These are phyloP conservation scores for Hymenotorrendiella dingleyae DNA, from an alignment of 2,329 filamentous ascomycete genomes.

Conservation along the genomic window DNA sequence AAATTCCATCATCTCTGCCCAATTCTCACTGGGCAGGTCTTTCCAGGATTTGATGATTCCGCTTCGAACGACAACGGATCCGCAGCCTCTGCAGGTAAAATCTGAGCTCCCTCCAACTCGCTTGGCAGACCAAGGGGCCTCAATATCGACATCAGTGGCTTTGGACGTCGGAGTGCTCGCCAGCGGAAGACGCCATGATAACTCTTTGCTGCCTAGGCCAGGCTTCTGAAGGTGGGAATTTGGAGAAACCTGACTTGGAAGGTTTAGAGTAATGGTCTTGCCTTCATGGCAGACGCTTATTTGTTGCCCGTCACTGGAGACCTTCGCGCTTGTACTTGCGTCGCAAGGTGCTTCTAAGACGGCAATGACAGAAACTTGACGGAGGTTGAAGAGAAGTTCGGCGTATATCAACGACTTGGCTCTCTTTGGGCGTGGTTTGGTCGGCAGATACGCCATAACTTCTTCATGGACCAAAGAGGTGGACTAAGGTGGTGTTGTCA, in stretches of 20 bases:
- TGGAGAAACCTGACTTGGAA: constrained; percentile 34
- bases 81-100: constrained; percentile 35
- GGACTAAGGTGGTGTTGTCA: no score
- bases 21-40: constrained; percentile 91
- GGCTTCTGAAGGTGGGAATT: constrained; percentile 16
- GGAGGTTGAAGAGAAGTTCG: constrained; percentile 59
- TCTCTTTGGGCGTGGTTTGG: not conserved
- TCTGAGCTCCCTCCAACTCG: constrained; percentile 36
- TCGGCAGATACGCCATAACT: no score
- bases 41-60: constrained; percentile 62
- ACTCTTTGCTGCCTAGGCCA: constrained; percentile 26
- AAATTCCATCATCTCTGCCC: constrained; percentile 99
- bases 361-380: constrained; percentile 55
- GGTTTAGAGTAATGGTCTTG: constrained; percentile 30
- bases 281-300: constrained; percentile 45
- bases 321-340: constrained; percentile 25
- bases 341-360: constrained; percentile 38
- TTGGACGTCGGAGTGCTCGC: constrained; percentile 9
- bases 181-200: constrained; percentile 52
- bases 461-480: not conserved
- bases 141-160: constrained; percentile 17
- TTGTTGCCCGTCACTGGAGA: constrained; percentile 40
- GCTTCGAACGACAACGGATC: constrained; percentile 36
- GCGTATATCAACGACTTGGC: constrained; percentile 45
- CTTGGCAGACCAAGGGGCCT: constrained; percentile 46